Evolutionary conservation across 2,329 filamentous ascomycete genomes (phyloP).

Genomic region (Falciphora oryzae): DNA sequence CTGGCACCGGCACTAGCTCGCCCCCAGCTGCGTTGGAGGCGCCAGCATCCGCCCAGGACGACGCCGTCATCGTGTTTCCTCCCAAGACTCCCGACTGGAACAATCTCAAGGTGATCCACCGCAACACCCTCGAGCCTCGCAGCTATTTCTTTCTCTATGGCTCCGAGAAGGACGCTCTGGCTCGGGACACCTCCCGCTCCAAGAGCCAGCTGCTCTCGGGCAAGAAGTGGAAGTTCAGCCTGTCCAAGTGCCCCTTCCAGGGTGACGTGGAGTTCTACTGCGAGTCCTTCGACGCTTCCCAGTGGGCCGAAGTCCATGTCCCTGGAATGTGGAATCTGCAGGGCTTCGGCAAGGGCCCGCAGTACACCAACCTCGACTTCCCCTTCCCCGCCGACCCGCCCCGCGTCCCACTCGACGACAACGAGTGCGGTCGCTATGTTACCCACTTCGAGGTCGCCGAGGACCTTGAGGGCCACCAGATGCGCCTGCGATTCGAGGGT

Average conservation of each 20-base stretch:
- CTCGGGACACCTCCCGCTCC: constrained; percentile 25
- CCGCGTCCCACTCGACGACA: constrained; percentile 56
- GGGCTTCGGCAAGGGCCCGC: constrained; percentile 56
- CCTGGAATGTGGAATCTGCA: constrained; percentile 68
- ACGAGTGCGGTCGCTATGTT: constrained; percentile 58
- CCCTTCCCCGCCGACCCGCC: constrained; percentile 65
- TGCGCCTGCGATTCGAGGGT: constrained; percentile 64
- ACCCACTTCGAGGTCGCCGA: constrained; percentile 47
- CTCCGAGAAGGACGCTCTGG: constrained; percentile 41
- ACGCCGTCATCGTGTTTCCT: constrained; percentile 6
- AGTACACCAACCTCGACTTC: constrained; percentile 65
- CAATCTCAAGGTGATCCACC: constrained; percentile 54
- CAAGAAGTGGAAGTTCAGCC: constrained; percentile 43
- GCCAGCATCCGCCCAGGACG: background rate
- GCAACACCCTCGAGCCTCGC: constrained; percentile 51
- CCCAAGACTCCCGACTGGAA: constrained; percentile 48
- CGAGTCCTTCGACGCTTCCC: constrained; percentile 27
- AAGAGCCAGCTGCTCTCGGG: constrained; percentile 15
- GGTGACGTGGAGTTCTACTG: constrained; percentile 37
- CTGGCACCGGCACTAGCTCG: background rate
- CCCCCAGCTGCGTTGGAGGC: background rate
- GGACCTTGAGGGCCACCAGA: constrained; percentile 40
- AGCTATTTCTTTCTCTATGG: constrained; percentile 51
- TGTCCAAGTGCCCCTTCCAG: constrained; percentile 38
- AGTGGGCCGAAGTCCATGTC: constrained; percentile 50